These are phyloP conservation scores for Lactarius hatsudake DNA, from an alignment of 768 basidiomycete species.

Conservation along the genomic window DNA sequence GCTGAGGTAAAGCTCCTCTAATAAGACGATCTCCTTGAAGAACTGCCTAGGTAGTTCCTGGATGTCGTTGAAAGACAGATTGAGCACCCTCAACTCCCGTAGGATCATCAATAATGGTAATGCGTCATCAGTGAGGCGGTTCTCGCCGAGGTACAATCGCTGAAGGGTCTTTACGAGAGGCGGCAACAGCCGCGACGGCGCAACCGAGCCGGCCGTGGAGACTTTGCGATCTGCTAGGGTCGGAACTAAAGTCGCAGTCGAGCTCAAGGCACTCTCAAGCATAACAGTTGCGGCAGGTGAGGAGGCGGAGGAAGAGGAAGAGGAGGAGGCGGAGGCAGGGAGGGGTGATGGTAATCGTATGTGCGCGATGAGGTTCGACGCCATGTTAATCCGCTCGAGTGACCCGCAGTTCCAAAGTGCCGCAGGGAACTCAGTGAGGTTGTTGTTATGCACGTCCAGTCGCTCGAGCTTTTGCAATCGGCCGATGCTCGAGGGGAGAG, in stretches of 20 bases:
- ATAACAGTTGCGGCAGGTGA: background rate
- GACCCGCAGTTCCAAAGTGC: constrained; percentile 82
- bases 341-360: constrained; percentile 60
- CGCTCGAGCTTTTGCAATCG: constrained; percentile 66
- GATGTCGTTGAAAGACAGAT: constrained; percentile 93
- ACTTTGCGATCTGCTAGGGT: constrained; percentile 42
- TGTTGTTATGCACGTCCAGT: constrained; percentile 91
- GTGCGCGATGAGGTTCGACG: constrained; percentile 76
- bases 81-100: constrained; percentile 75
- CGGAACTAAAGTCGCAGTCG: constrained; percentile 15
- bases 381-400: constrained; percentile 73
- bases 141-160: constrained; percentile 86
- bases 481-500: constrained; percentile 75
- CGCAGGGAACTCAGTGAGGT: constrained; percentile 68
- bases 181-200: constrained; percentile 37
- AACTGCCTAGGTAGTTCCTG: constrained; percentile 81
- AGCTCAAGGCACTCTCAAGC: constrained; percentile 19
- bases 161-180: constrained; percentile 71
- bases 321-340: constrained; percentile 30
- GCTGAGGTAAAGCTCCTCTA: constrained; percentile 89
- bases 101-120: constrained; percentile 73
- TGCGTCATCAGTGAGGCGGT: constrained; percentile 75
- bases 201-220: constrained; percentile 38
- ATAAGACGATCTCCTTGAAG: constrained; percentile 61
- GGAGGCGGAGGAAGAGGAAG: background rate